Conservation (phyloP, 2,329 filamentous ascomycete genomes). For the Didymella pomorum region DNA sequence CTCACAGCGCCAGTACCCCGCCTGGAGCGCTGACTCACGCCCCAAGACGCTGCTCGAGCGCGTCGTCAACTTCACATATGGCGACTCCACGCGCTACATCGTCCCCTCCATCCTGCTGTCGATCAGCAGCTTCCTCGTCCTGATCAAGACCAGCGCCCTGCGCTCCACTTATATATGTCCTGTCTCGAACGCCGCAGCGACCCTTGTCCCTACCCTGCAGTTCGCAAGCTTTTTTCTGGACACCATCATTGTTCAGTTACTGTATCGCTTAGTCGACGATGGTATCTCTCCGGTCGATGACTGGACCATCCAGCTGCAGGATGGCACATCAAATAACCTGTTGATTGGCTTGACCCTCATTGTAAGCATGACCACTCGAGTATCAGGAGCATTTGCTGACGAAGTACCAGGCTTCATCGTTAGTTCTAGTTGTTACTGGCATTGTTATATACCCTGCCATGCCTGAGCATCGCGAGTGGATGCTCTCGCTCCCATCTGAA, state of each 20-base stretch:
- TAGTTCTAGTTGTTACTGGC: conserved; percentile 41
- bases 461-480: conserved; percentile 48
- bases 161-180: conserved; percentile 48
- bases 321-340: conserved; percentile 39
- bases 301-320: conserved; percentile 35
- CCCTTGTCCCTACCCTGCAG: conserved; percentile 42
- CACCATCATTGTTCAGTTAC: conserved; percentile 33
- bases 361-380: conserved; percentile 22
- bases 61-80: conserved; percentile 38
- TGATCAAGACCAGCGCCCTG: conserved; percentile 39
- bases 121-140: conserved; percentile 43
- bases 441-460: conserved; percentile 40
- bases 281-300: conserved; percentile 34
- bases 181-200: conserved; percentile 32
- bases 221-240: conserved; percentile 43
- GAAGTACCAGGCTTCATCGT: conserved; percentile 36
- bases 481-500: conserved; percentile 43
- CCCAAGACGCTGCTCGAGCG: conserved; percentile 36
- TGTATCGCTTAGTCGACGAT: conserved; percentile 42
- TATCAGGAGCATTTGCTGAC: conserved; percentile 25
- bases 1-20: conserved; percentile 37
- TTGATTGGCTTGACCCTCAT: conserved; percentile 43
- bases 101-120: conserved; percentile 42
- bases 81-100: conserved; percentile 44
- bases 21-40: conserved; percentile 39